Base-by-base conservation (phyloP, 371 early-diverging fungal species). In the Mortierella sp. region DNA sequence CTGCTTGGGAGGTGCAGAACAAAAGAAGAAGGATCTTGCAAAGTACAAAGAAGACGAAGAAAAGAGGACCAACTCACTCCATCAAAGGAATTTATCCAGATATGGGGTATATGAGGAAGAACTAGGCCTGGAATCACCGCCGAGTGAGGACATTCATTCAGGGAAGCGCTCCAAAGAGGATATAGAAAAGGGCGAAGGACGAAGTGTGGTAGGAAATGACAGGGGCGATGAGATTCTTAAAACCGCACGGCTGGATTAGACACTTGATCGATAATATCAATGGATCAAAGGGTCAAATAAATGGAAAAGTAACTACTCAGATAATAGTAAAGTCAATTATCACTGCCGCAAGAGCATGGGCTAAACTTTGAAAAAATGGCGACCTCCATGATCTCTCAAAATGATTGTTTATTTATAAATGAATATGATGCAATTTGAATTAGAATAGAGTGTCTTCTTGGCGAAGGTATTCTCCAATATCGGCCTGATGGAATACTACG, bases 391-490 rank as follows among this genome's bases (percentile, higher is more conserved):
- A n/a, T n/a, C n/a, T n/a, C n/a, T n/a, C n/a, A n/a, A n/a, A n/a
- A 7, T 40, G n/a, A 17, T 47, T 47, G n/a, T 47, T 47, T 47
- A 47, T 47, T 47, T 47, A 7, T 5, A 47, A 9, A n/a, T 47
- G 47, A 53, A 35, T 19, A 22, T 37, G 34, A 35, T 29, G 54
- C 13, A 40, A 55, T 49, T 37, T 42, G 43, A 2, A 17, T 82
- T 93, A 96, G 66, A 95, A 93, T 64, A 98, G 84, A 28, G 94
- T 92, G 75, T 96, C 95, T 87, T 98, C 97, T 53, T 94, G 93
- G 78, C 98, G 93, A 79, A 98, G 90, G 86, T 99, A 99, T 88
- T 99, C 99, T 72, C 99, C 99, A 58, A 95, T 93, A 91, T 99
- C 99, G 15, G 98, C 93, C 88, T 99, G 99, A 79, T 97, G 96